Base-by-base conservation (phyloP, 176 grass and related monocot genomes). In the Zoysia pacifica region DNA sequence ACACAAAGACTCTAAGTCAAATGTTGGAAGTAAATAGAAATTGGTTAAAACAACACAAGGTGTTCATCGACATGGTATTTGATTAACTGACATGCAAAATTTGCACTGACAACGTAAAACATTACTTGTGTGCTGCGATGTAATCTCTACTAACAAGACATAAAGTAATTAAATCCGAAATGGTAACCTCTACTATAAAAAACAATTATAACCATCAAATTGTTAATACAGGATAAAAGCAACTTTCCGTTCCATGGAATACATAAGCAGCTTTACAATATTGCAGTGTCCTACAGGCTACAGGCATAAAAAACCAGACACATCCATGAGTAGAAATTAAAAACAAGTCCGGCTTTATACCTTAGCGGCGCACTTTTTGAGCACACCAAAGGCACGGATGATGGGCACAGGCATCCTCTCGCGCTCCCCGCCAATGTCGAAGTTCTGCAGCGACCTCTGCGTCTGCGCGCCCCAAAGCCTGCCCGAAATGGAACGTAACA, bases 381-480 rank as follows among this genome's bases (percentile, higher is more conserved):
- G 86, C 7, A 99, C 86, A 1, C 97, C 97, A 78, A 99, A 99
- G 45, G 97, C 97, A 12, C 93, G 91, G 60, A 99, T 91, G 82
- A 99, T 99, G 59, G 88, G 93, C 53, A 88, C 97, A 0, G 97
- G 97, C 93, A 99, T 99, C 73, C 84, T 76, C 78, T 99, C 93
- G 39, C 82, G 81, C 62, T 91, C 88, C 1, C 97, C 93, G 7
- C 97, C 93, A 46, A 99, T 99, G 16, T 99, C 90, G 50, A 99
- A 99, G 18, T 99, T 99, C 80, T 96, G 92, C 72, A 99, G 81
- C 59, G 97, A 99, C 62, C 97, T 91, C 86, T 99, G 97, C 60
- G 97, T 99, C 86, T 99, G 97, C 64, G 97, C 97, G 37, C 97
- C 93, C 97, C 97, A 99, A 76, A 99, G 67, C 84, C 96, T 99